These are phyloP conservation scores for Papiliotrema fonsecae DNA, from an alignment of 1,284 basidiomycete genomes.

Conservation along the genomic window DNA sequence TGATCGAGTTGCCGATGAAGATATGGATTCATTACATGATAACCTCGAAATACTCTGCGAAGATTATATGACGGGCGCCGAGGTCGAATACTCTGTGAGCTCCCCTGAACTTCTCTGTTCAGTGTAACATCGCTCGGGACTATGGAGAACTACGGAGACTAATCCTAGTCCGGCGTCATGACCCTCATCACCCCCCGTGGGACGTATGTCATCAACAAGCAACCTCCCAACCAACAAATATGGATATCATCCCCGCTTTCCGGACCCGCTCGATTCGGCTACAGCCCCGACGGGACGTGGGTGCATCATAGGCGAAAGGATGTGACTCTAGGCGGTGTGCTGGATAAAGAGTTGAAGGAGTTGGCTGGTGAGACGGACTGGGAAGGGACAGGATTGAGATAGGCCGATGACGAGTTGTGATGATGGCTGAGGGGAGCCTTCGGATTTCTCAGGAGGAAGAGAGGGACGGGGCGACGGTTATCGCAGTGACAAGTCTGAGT, in stretches of 20 bases:
- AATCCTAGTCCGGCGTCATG: slow-evolving; percentile 74
- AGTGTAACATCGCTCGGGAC: too few relatives aligned
- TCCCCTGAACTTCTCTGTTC: neutral
- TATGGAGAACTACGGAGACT: too few relatives aligned
- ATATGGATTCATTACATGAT: slow-evolving; percentile 78
- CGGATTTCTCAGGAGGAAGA: too few relatives aligned
- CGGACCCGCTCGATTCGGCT: slow-evolving; percentile 82
- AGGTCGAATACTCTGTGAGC: slow-evolving; percentile 92
- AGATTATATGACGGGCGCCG: slow-evolving; percentile 50
- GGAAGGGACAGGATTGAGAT: slow-evolving; percentile 34
- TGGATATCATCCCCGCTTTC: slow-evolving; percentile 92
- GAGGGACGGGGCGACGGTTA: too few relatives aligned
- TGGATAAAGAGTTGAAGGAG: slow-evolving; percentile 53
- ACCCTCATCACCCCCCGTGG: slow-evolving; percentile 79
- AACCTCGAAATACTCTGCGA: slow-evolving; percentile 75
- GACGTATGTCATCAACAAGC: slow-evolving; percentile 99
- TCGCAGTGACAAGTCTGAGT: too few relatives aligned
- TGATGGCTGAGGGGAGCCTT: too few relatives aligned
- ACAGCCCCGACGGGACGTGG: slow-evolving; percentile 52
- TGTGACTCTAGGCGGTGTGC: slow-evolving; percentile 58
- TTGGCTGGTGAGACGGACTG: slow-evolving; percentile 31
- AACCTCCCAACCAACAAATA: slow-evolving; percentile 98
- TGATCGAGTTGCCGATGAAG: slow-evolving; percentile 68
- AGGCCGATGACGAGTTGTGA: too few relatives aligned
- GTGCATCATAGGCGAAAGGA: slow-evolving; percentile 65